Conservation (phyloP, 1,284 basidiomycete species). For the Fomes fomentarius region DNA sequence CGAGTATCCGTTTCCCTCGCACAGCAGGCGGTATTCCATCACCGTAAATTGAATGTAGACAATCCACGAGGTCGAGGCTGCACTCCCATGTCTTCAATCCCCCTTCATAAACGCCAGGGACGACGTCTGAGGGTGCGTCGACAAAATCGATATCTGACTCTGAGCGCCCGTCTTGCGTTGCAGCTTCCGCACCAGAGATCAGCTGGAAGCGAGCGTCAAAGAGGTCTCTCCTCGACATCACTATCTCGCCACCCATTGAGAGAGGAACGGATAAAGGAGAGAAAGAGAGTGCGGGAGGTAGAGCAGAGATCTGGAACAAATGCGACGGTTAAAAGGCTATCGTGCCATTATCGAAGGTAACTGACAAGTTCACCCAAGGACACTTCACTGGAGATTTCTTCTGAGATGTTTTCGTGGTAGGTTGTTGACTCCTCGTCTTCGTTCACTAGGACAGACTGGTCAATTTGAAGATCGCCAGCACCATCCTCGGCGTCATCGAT, state of each 20-base stretch:
- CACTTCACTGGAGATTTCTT: conserved; percentile 37
- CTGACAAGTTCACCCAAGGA: conserved; percentile 39
- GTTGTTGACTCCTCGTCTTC: too few relatives aligned
- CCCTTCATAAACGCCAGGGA: conserved; percentile 94
- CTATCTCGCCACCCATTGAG: conserved; percentile 36
- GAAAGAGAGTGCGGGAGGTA: conserved; percentile 64
- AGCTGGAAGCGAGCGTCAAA: conserved; percentile 95
- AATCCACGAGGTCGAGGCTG: conserved; percentile 82
- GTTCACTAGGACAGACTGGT: background rate
- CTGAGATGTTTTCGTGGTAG: background rate
- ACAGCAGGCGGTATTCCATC: conserved; percentile 18
- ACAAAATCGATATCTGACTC: conserved; percentile 60
- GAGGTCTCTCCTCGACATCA: conserved; percentile 79
- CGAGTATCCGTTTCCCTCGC: conserved; percentile 59
- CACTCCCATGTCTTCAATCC: conserved; percentile 99
- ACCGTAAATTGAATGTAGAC: conserved; percentile 44
- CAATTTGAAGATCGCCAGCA: conserved; percentile 4
- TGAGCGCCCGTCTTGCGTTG: conserved; percentile 24
- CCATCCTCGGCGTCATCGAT: conserved; percentile 43
- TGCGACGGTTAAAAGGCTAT: background rate
- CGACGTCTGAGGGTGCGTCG: conserved; percentile 86
- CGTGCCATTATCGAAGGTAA: background rate
- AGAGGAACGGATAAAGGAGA: conserved; percentile 55
- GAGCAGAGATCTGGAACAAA: conserved; percentile 48
- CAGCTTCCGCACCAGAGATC: conserved; percentile 52